Conservation (phyloP, 2,329 filamentous ascomycete genomes). For the Aspergillus costaricaensis region DNA sequence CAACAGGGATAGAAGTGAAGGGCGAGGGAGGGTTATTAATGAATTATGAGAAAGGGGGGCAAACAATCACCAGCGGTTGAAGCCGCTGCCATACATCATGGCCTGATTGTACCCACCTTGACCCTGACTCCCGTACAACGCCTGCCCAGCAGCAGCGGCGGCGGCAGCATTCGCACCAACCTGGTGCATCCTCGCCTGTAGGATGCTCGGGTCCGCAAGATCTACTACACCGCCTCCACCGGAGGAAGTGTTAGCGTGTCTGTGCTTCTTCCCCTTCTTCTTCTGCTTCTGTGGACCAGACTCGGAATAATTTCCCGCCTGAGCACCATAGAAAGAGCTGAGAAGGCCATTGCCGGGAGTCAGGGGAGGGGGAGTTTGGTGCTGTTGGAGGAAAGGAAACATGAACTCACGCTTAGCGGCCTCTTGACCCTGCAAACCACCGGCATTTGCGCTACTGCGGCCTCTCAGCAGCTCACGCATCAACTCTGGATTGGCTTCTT, state of each 20-base stretch:
- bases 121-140: slow-evolving; percentile 82
- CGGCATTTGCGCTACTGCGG: slow-evolving; percentile 59
- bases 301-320: slow-evolving; percentile 85
- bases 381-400: slow-evolving; percentile 87
- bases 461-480: slow-evolving; percentile 80
- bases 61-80: slow-evolving; percentile 65
- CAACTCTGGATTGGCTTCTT: slow-evolving; percentile 73
- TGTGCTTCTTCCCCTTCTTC: slow-evolving; percentile 99
- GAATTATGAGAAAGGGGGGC: slow-evolving; percentile 22
- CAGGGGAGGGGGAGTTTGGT: slow-evolving; percentile 85
- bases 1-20: slow-evolving; percentile 17
- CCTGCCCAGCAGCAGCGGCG: slow-evolving; percentile 71
- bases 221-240: slow-evolving; percentile 99
- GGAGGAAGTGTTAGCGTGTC: slow-evolving; percentile 99
- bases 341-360: slow-evolving; percentile 88
- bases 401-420: slow-evolving; percentile 97
- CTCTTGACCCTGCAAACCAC: slow-evolving; percentile 74
- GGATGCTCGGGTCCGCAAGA: slow-evolving; percentile 99
- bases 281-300: slow-evolving; percentile 90
- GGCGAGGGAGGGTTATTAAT: slow-evolving; percentile 25
- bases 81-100: slow-evolving; percentile 76
- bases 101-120: slow-evolving; percentile 87
- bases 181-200: slow-evolving; percentile 96
- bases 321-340: slow-evolving; percentile 86
- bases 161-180: slow-evolving; percentile 66